A percentile compares a stretch with the other conserved stretches of the same genome.
Evolutionary conservation across 2,329 filamentous ascomycete genomes (phyloP).

Genomic region (Coniochaeta sp.): DNA sequence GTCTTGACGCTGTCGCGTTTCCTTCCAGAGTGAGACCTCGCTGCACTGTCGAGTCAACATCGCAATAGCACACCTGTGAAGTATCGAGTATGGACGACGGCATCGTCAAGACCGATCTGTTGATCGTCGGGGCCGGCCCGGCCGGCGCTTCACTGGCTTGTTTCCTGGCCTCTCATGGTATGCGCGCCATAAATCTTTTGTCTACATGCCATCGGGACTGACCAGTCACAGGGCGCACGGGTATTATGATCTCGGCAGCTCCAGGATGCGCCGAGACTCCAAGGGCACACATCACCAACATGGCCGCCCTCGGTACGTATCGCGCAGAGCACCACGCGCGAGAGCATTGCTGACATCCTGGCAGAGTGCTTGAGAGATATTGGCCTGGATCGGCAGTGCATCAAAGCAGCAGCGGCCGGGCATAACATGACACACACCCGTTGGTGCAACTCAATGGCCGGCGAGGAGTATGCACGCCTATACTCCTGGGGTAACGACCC

Average conservation of each 20-base stretch:
- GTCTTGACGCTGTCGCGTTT: neutral
- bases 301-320: conserved; percentile 38
- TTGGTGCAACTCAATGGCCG: conserved; percentile 46
- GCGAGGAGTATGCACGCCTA: conserved; percentile 41
- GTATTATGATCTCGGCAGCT: conserved; percentile 43
- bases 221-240: conserved; percentile 31
- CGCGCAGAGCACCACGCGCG: neutral
- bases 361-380: conserved; percentile 46
- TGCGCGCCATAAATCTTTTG: neutral
- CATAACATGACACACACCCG: conserved; percentile 40
- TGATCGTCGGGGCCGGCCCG: conserved; percentile 45
- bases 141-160: conserved; percentile 47
- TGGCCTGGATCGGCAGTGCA: conserved; percentile 34
- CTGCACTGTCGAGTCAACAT: neutral
- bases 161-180: conserved; percentile 42
- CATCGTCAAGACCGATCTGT: conserved; percentile 31
- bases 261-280: conserved; percentile 47
- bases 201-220: neutral
- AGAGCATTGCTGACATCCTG: neutral
- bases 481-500: conserved; percentile 46
- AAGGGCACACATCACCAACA: conserved; percentile 54
- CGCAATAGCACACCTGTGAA: neutral
- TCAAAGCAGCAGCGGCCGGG: conserved; percentile 26
- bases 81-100: conserved; percentile 2
- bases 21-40: neutral